Percentiles rank a stretch among this genome's conserved stretches.
phyloP scores from a whole-genome alignment of 176 grass and related monocot species.

The Lolium multiflorum region DNA sequence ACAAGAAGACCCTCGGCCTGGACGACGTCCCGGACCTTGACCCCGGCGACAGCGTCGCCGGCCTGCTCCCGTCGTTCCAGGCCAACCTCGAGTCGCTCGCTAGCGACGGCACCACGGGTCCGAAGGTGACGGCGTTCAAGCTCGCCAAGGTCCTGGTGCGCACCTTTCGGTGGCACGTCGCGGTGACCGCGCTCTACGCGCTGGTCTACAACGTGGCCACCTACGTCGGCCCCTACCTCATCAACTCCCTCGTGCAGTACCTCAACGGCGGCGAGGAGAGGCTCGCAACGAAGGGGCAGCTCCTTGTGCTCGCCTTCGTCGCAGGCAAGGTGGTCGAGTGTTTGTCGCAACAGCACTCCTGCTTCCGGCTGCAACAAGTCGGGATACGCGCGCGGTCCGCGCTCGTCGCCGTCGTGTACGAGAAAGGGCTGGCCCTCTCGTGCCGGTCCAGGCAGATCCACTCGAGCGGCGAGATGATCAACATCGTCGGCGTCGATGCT shows the following conservation, averaged over 20 bases:
- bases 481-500: conserved; percentile 74
- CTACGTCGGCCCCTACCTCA: conserved; percentile 87
- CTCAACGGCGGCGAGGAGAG: conserved; percentile 58
- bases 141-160: conserved; percentile 64
- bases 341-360: conserved; percentile 56
- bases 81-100: conserved; percentile 51
- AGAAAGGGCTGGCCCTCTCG: conserved; percentile 71
- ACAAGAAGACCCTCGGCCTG: conserved; percentile 66
- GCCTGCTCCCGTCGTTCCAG: conserved; percentile 64
- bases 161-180: conserved; percentile 54
- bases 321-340: conserved; percentile 68
- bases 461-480: conserved; percentile 59
- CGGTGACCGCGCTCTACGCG: conserved; percentile 65
- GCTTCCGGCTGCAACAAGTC: conserved; percentile 63
- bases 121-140: conserved; percentile 59
- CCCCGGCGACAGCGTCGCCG: conserved; percentile 47
- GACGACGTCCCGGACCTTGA: conserved; percentile 71
- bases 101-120: background rate
- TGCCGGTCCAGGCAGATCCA: conserved; percentile 65
- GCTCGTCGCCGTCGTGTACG: conserved; percentile 69
- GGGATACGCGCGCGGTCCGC: conserved; percentile 48
- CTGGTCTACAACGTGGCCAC: conserved; percentile 61
- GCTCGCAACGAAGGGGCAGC: conserved; percentile 53
- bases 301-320: conserved; percentile 69
- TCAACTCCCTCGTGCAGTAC: conserved; percentile 76